Evolutionary conservation across 129 eudicot species (phyloP).

Genomic region (Pseudognaphalium luteoalbum): DNA sequence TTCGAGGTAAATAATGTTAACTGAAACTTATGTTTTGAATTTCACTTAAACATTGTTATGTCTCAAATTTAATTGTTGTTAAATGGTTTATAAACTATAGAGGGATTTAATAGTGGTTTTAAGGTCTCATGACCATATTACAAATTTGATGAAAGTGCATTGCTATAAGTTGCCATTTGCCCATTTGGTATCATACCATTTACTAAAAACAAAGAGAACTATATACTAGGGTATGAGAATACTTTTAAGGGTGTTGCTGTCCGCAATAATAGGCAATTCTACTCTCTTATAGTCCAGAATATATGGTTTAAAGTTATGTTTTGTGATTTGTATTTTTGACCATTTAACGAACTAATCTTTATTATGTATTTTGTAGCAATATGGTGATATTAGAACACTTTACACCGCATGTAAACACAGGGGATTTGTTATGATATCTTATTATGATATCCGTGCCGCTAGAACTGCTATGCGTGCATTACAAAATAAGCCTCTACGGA

Average conservation of each 20-base stretch:
- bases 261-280: no score
- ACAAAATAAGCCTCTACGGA: constrained; percentile 78
- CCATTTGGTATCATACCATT: not conserved
- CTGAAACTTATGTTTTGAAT: not conserved
- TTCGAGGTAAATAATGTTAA: constrained; percentile 66
- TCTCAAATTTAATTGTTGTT: not conserved
- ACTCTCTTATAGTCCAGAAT: not conserved
- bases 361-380: constrained; percentile 55
- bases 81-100: no score
- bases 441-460: constrained; percentile 91
- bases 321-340: not conserved
- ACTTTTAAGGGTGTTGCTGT: not conserved
- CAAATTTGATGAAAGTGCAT: not conserved
- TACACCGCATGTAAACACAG: constrained; percentile 92
- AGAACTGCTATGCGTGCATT: constrained; percentile 83
- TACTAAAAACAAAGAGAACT: not conserved
- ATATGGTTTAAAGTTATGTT: not conserved
- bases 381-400: constrained; percentile 86
- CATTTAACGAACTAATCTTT: constrained; percentile 15
- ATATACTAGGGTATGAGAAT: not conserved
- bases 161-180: not conserved
- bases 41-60: not conserved
- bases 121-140: not conserved
- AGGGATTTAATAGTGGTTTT: not conserved
- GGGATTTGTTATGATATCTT: constrained; percentile 98